Base-by-base conservation (phyloP, 768 basidiomycete genomes). In the Nevesoporus exiguus region DNA sequence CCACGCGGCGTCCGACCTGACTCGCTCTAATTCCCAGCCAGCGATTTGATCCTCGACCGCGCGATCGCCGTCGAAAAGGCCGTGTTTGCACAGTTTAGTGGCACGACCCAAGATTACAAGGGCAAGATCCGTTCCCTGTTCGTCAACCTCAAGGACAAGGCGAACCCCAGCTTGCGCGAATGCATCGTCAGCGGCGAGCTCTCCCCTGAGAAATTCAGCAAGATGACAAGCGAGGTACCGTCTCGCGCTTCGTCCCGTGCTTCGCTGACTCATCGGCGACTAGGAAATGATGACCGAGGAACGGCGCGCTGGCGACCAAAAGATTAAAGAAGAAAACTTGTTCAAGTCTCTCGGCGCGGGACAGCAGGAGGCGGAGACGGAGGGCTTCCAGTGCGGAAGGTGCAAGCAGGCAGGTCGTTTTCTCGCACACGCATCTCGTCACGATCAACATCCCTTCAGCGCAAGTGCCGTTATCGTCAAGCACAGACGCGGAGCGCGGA, bases 281-380 rank as follows among this genome's bases (percentile, higher is more conserved):
- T 45, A 96, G 93, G 95, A 98, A 64, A 93, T 99, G 91, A 95
- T 96, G 14, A 91, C 92, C 0, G 93, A 93, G 66, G 92, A 95
- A 59, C 81, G 93, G 30, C 89, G 91, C 63, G 85, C 88, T 2
- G 86, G 88, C 9, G 88, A 95, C 62, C 80, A 81, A 54, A 87
- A 85, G 66, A 88, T 98, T 56, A 80, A 83, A 52, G 84, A 88
- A 63, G 84, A 90, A 49, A 98, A 98, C 66, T 73, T 99, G 45
- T 89, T 91, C 77, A 89, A 94, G 31, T 88, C 94, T 1, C 83
- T 97, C 1, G 91, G 90, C 2, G 96, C 96, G 0, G 89, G 80
- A 3, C 88, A 95, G 61, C 86, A 85, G 59, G 83, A 94, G 70
- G 93, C 95, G 14, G 97, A 98, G 71, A 99, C 97, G 1, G 92